Evolutionary conservation across 129 eudicot species (phyloP), one percentile per base, ranked within the genome.

Genomic region (Chrysanthemum lavandulifolium): DNA sequence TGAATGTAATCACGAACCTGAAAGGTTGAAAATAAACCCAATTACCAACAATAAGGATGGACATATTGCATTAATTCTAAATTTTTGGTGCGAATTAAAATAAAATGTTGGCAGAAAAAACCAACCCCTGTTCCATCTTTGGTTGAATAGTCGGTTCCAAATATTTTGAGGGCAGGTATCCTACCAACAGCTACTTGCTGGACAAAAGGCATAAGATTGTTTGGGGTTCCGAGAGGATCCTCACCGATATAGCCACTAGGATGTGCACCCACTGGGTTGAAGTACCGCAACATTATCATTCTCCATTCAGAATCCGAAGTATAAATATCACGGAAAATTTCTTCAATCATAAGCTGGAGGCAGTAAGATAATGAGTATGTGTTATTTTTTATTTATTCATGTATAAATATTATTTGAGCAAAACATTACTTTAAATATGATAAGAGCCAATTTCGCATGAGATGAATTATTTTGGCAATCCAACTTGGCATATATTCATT

Each of bases 101-200:
- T 47, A 31, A n/a, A 49, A 48, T 45, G 3, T 43, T 10, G 59
- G 9, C 14, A 54, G 68, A n/a, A 19, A 65, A 50, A 61, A 15
- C 89, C 72, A 86, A 95, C 99, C 94, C 97, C 99, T 14, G 99
- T 95, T 58, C 99, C 99, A 69, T 95, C 99, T 70, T 67, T 82
- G 7, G 99, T 95, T 14, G 78, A 72, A 68, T 90, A 95, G 61
- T 95, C 91, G 19, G 87, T 86, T 79, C 99, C 99, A 69, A 74
- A 90, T 68, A 95, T 86, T 55, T 89, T 86, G 6, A 95, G 83
- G 8, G 88, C 89, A 56, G 96, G 87, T 49, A 85, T 64, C 83
- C 99, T 88, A 62, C 96, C 99, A 80, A 95, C 99, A 62, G 97
- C 99, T n/a, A 95, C 96, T 90, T 95, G 99, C 55, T 95, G 99